Base-by-base conservation (phyloP, 768 basidiomycete genomes). In the Rhizopogon rudus region DNA sequence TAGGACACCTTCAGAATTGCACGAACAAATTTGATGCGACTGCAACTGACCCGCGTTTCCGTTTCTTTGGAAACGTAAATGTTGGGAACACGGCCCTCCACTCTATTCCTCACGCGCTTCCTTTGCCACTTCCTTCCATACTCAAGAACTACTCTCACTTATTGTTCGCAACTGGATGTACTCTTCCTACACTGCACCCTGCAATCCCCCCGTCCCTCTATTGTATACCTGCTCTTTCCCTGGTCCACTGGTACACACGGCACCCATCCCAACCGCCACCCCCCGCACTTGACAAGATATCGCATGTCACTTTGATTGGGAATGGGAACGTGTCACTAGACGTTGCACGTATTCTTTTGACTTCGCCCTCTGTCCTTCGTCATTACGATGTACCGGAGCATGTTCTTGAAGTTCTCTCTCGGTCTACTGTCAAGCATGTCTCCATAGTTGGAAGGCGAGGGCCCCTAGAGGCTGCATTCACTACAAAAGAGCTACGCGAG, bases 231-330 rank as follows among this genome's bases (percentile, higher is more conserved):
- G 93, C 94, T 0, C 76, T 97, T 3, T 83, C 82, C 1, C 71
- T 99, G 42, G 94, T 99, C 1, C 90, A 94, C 61, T 98, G 94
- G 95, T 98, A 99, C 73, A 98, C 96, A 12, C 86, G 81, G 45
- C 93, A 98, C 67, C 95, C 95, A 1, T 84, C 84, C 8, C 73
- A 76, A 9, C 77, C 81, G 0, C 66, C 78, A 0, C 76, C 87
- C 0, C 85, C 88, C 1, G 75, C 84, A 0, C 78, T 93, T 2
- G 81, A 90, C 31, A 78, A 78, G 40, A 71, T 82, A 3, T 66
- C 76, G 2, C 88, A 95, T 61, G 84, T 95, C 29, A 83, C 91
- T 1, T 73, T 99, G 52, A 87, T 98, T 43, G 96, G 97, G 0
- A 91, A 93, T 58, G 96, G 96, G 10, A 98, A 98, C 61, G 95